Base-by-base conservation (phyloP, 441 rosid genomes). In the Populus hybrid region DNA sequence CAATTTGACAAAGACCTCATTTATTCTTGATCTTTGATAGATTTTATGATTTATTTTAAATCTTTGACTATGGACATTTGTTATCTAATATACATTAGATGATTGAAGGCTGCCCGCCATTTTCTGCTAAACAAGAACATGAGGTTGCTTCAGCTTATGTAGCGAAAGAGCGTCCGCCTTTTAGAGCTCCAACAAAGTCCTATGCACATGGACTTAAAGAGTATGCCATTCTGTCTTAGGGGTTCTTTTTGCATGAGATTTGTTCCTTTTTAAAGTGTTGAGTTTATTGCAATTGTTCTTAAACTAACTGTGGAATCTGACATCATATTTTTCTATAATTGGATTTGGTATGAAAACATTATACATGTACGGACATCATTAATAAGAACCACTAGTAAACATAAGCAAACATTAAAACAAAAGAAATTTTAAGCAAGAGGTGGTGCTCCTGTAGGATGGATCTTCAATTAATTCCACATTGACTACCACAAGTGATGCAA, bases 31-130 rank as follows among this genome's bases (percentile, higher is more conserved):
- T 28, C 23, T 28, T 16, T 8, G 14, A 11, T 26, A 12, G 30
- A 6, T 70, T 67, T 18, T 35, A 10, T 14, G 12, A 12, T 12
- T 5, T 71, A 16, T 71, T 61, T 59, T 21, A 12, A 12, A 46
- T 10, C n/a, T 36, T 28, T 66, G 34, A 30, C 28, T 75, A 59
- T 71, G 77, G 64, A 80, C 80, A 73, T 70, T 35, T 67, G 10
- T 80, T 64, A 69, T 80, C 35, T 77, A 16, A 18, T 74, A 38
- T 80, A 75, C 72, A 63, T 69, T 79, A 94, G 99, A 90, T 95
- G 97, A 90, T 95, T 11, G 98, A 95, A 88, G 97, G 99, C 70
- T 70, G 74, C 79, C 87, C 87, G 23, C 99, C 99, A 0, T 91
- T 95, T 88, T 78, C 82, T 73, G 82, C 88, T 30, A 91, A 87